Percentiles rank a stretch among this genome's conserved stretches.
These are phyloP conservation scores for Mimosa pudica DNA, from an alignment of 306 rosid species.

Conservation along the genomic window DNA sequence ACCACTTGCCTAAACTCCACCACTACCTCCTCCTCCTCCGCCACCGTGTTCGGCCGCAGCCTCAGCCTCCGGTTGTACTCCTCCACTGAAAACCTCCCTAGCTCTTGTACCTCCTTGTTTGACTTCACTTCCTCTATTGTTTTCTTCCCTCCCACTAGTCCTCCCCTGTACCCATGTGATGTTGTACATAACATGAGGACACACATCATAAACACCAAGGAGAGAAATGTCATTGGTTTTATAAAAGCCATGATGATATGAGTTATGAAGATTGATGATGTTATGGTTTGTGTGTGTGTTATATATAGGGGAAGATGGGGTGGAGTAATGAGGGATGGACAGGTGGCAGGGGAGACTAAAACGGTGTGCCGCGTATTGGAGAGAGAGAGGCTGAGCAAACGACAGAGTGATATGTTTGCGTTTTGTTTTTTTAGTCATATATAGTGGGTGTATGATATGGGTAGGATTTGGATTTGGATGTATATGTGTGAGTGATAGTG, in stretches of 20 bases:
- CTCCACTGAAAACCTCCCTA: constrained; percentile 80
- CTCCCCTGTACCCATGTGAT: constrained; percentile 36
- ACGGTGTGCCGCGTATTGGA: constrained; percentile 35
- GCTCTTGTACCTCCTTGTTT: constrained; percentile 67
- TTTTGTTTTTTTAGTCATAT: neutral
- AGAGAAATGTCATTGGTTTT: constrained; percentile 4
- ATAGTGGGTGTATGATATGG: neutral
- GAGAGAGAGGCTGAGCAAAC: neutral
- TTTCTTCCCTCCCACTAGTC: constrained; percentile 50
- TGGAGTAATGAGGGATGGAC: neutral
- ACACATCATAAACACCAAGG: neutral
- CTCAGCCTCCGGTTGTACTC: constrained; percentile 52
- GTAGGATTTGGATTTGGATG: neutral
- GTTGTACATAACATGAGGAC: neutral
- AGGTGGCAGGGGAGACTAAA: neutral
- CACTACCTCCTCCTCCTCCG: constrained; percentile 27
- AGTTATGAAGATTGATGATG: neutral
- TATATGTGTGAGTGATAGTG: neutral
- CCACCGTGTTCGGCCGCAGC: neutral
- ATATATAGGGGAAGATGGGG: neutral
- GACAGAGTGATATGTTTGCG: neutral
- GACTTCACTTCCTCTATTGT: constrained; percentile 54
- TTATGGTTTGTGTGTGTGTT: neutral
- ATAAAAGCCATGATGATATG: constrained; percentile 33
- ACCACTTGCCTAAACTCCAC: constrained; percentile 64